Evolutionary conservation across 23 red algal species (phyloP), one percentile per base, ranked within the genome.

Genomic region (Gracilaria gracilis): DNA sequence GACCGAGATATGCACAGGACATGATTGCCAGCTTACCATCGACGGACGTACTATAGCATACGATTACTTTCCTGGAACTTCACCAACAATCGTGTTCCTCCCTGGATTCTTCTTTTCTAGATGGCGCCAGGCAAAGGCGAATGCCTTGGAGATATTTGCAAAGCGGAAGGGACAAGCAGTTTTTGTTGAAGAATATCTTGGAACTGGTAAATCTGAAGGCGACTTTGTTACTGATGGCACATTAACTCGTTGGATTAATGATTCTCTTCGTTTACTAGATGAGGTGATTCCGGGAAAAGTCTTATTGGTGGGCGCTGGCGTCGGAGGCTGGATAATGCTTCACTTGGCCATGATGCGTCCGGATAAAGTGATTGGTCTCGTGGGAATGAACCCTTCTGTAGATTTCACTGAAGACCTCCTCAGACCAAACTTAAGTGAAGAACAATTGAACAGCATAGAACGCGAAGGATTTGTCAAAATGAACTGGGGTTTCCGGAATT

Each of bases 401-500:
- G 97, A 99, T 54, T 99, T 99, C 67, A 99, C 97, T 20, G 90
- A 96, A 39, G 94, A 96, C 69, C 67, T 99, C 12, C 49, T 99
- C 28, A 78, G 38, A 80, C 94, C 94, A 33, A 81, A 78, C 25
- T 37, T 99, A 37, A 83, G 67, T 5, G 16, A 1, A 20, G 91
- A 90, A 35, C 91, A 96, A 88, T 49, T 72, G 72, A 64, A 62
- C 9, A 66, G 21, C 34, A 67, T 98, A 42, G 81, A 91, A 35
- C 61, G 55, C 11, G 65, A 95, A 40, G 97, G 97, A 24, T 80
- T 82, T 33, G 86, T 96, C 31, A 86, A 89, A 49, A 78, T 94
- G 64, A 49, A 66, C 14, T 95, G 94, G 93, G 97, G 97, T 38
- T 96, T 75, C 75, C 55, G 84, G 8, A 84, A 79, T 32, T 99